phyloP scores from a whole-genome alignment of 2,329 filamentous ascomycete species.

The Fusarium nematophilum region DNA sequence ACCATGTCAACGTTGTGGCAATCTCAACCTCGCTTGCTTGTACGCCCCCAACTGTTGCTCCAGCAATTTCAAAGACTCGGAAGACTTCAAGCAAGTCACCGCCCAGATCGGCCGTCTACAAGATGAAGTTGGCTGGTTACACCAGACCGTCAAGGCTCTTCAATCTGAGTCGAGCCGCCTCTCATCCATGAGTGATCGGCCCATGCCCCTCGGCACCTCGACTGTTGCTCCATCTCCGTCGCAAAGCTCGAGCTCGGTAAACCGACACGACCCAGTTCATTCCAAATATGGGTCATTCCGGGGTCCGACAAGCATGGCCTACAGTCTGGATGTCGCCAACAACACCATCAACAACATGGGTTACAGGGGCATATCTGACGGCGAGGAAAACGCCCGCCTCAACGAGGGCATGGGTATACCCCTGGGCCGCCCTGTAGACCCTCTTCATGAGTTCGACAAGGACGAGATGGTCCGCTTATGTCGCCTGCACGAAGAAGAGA shows the following conservation, averaged over 20 bases:
- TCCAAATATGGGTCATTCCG: slow-evolving; percentile 75
- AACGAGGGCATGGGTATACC: slow-evolving; percentile 35
- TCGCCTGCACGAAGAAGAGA: slow-evolving; percentile 86
- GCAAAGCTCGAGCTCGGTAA: slow-evolving; percentile 52
- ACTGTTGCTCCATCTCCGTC: slow-evolving; percentile 56
- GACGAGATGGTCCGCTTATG: slow-evolving; percentile 85
- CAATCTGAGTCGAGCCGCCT: slow-evolving; percentile 65
- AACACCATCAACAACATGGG: slow-evolving; percentile 91
- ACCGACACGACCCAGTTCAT: slow-evolving; percentile 59
- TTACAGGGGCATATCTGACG: slow-evolving; percentile 74
- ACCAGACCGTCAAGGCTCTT: slow-evolving; percentile 76
- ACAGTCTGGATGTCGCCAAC: slow-evolving; percentile 87
- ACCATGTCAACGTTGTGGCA: slow-evolving; percentile 75
- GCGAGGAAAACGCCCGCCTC: slow-evolving; percentile 65
- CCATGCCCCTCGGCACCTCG: slow-evolving; percentile 48
- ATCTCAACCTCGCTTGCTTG: slow-evolving; percentile 73
- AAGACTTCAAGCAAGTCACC: slow-evolving; percentile 87
- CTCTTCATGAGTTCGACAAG: slow-evolving; percentile 81
- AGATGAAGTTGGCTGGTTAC: slow-evolving; percentile 84
- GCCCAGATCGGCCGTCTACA: slow-evolving; percentile 80
- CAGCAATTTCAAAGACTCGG: slow-evolving; percentile 90
- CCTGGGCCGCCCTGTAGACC: slow-evolving; percentile 67
- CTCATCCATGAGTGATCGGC: slow-evolving; percentile 57
- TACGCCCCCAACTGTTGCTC: slow-evolving; percentile 75
- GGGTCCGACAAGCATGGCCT: slow-evolving; percentile 86